A percentile compares a stretch with the other conserved stretches of the same genome.
Evolutionary conservation across 192 early-diverging fungal genomes (phyloP).

Genomic region (Anaeromyces robustus): DNA sequence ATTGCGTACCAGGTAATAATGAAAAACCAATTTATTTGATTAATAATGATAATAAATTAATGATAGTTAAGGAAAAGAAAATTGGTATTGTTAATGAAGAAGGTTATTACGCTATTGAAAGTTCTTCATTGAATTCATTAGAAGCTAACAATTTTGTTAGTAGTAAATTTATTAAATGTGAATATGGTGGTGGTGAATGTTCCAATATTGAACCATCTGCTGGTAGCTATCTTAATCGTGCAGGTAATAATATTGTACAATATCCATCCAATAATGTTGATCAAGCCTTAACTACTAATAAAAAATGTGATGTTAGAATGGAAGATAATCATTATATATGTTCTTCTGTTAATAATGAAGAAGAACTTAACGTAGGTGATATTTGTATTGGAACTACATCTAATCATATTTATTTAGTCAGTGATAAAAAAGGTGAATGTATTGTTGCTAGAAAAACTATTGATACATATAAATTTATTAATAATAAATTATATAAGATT

Average conservation of each 20-base stretch:
- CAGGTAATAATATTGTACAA: background rate
- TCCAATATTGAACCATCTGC: background rate
- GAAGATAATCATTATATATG: too few species aligned
- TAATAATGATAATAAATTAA: background rate
- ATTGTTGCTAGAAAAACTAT: background rate
- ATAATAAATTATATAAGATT: background rate
- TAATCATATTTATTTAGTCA: background rate
- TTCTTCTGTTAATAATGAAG: background rate
- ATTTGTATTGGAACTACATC: background rate
- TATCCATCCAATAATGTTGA: background rate
- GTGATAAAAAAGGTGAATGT: background rate
- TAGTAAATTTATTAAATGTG: background rate
- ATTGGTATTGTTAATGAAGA: background rate
- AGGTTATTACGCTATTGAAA: background rate
- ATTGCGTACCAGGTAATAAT: background rate
- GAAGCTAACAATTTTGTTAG: background rate
- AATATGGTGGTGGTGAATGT: background rate
- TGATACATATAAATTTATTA: background rate
- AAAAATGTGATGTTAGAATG: background rate
- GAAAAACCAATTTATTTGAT: background rate
- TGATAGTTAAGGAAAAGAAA: background rate
- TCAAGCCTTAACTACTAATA: background rate
- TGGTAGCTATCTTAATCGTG: background rate
- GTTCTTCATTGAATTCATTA: background rate
- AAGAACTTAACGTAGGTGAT: background rate